Evolutionary conservation across 2,329 filamentous ascomycete species (phyloP).

Genomic region (Cladophialophora psammophila): DNA sequence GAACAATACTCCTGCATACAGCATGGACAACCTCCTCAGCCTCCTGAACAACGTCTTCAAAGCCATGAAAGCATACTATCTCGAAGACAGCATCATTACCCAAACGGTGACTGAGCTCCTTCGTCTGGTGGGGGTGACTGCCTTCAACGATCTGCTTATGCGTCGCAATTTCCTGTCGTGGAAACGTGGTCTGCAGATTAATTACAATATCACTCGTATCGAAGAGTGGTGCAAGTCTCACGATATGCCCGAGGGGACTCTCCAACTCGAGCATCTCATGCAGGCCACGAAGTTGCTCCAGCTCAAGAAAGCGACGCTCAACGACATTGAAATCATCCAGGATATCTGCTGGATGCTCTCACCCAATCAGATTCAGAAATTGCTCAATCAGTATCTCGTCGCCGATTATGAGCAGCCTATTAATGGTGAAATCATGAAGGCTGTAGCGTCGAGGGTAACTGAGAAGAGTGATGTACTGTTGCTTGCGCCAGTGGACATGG

Average conservation of each 20-base stretch:
- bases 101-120: conserved; percentile 95
- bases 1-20: conserved; percentile 92
- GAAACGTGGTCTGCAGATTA: conserved; percentile 99
- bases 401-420: conserved; percentile 99
- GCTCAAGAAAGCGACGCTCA: conserved; percentile 97
- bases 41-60: conserved; percentile 97
- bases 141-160: conserved; percentile 98
- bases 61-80: conserved; percentile 98
- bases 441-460: conserved; percentile 92
- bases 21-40: conserved; percentile 98
- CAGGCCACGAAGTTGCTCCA: conserved; percentile 96
- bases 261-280: conserved; percentile 98
- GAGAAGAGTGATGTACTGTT: conserved; percentile 98
- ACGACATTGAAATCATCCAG: conserved; percentile 99
- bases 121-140: conserved; percentile 91
- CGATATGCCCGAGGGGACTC: conserved; percentile 97
- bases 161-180: conserved; percentile 97
- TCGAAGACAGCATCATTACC: conserved; percentile 94
- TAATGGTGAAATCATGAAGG: conserved; percentile 99
- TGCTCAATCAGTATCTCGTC: conserved; percentile 97
- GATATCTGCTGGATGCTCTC: conserved; percentile 98
- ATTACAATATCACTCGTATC: conserved; percentile 99
- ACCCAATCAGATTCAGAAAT: conserved; percentile 98
- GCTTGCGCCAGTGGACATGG: conserved; percentile 95
- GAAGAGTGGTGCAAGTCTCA: conserved; percentile 99